Evolutionary conservation across 495 filamentous ascomycete genomes (phyloP).

Genomic region (Lophiotrema nucula): DNA sequence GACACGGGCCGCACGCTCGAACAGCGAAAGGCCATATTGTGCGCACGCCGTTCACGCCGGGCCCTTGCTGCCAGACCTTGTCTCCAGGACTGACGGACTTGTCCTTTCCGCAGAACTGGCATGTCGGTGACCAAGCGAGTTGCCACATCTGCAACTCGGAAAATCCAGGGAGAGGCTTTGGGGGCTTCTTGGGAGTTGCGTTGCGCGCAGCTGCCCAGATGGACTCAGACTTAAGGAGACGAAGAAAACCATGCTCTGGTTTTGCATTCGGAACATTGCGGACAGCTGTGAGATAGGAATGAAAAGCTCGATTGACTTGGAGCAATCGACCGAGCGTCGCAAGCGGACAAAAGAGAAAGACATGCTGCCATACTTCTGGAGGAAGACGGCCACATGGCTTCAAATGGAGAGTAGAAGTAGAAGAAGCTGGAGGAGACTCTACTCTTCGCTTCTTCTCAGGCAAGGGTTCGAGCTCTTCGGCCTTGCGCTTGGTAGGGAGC

Average conservation of each 20-base stretch:
- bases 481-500: conserved; percentile 27
- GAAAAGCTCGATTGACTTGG: conserved; percentile 40
- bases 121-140: conserved; percentile 52
- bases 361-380: conserved; percentile 40
- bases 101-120: conserved; percentile 53
- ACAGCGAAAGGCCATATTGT: conserved; percentile 66
- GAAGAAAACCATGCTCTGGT: conserved; percentile 34
- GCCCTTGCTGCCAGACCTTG: conserved; percentile 52
- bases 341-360: conserved; percentile 39
- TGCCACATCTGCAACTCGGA: conserved; percentile 65
- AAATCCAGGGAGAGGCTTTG: conserved; percentile 52
- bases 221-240: conserved; percentile 48
- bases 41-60: conserved; percentile 52
- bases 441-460: conserved; percentile 31
- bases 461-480: conserved; percentile 9
- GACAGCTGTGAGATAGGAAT: conserved; percentile 47
- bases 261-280: conserved; percentile 28
- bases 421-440: conserved; percentile 6
- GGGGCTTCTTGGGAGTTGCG: conserved; percentile 55
- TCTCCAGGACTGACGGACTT: conserved; percentile 25
- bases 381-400: conserved; percentile 29
- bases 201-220: conserved; percentile 63
- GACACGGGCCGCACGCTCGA: conserved; percentile 61
- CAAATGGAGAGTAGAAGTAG: no score
- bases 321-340: conserved; percentile 37